A percentile compares a stretch with the other conserved stretches of the same genome.
Evolutionary conservation across 2,329 filamentous ascomycete species (phyloP).

Genomic region (Cryoendolithus antarcticus): DNA sequence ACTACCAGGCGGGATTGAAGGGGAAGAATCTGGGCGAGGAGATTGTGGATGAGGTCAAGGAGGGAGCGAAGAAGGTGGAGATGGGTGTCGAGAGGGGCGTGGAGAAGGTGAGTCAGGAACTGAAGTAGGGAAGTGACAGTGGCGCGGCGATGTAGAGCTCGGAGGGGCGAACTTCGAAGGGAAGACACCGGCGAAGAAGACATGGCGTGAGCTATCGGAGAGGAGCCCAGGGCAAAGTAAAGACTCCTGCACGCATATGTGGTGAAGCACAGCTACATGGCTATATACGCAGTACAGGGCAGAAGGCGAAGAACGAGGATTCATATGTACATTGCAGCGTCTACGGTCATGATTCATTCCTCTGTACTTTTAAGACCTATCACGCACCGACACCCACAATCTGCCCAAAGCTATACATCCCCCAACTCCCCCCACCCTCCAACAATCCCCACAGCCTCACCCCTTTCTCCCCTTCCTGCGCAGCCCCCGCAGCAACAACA

Average conservation of each 20-base stretch:
- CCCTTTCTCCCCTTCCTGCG: conserved; percentile 17
- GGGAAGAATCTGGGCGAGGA: conserved; percentile 26
- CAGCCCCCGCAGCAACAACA: conserved; percentile 33
- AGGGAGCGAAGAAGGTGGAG: conserved; percentile 23
- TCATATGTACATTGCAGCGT: no score
- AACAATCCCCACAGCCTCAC: conserved; percentile 23
- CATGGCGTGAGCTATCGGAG: no score
- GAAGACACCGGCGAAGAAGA: no score
- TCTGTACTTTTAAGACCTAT: neutral
- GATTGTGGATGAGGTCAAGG: conserved; percentile 29
- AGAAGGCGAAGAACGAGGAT: neutral
- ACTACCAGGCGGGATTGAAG: conserved; percentile 53
- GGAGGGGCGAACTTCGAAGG: no score
- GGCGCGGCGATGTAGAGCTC: no score
- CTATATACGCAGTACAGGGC: no score
- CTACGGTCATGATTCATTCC: no score
- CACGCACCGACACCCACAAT: conserved; percentile 1
- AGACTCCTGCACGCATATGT: no score
- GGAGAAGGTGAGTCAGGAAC: conserved; percentile 26
- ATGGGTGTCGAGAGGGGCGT: conserved; percentile 22
- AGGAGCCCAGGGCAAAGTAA: no score
- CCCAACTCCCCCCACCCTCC: conserved; percentile 25
- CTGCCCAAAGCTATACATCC: conserved; percentile 22
- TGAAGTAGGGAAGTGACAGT: conserved; percentile 3
- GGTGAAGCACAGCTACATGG: no score